Base-by-base conservation (phyloP, 164 flowering plant species). In the Macadamia tetraphylla region DNA sequence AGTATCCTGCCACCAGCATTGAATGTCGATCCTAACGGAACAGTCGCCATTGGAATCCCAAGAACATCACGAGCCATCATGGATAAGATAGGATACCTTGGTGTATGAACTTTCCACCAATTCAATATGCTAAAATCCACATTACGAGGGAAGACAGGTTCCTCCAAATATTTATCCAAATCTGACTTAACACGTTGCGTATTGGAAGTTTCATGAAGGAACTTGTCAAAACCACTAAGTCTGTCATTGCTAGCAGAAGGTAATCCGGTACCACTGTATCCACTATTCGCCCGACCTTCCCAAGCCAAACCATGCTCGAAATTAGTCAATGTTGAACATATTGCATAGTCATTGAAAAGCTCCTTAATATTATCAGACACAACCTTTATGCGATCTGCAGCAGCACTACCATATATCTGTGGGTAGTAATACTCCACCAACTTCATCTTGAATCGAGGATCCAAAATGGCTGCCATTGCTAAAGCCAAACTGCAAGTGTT, bases 21-120 rank as follows among this genome's bases (percentile, higher is more conserved):
- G 62, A 89, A 86, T 60, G 82, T 80, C 9, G 75, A 70, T 44
- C 84, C 88, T 3, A 72, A 75, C 55, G 71, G 56, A 62, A 82
- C 71, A 40, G 82, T 86, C 13, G 87, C 81, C 81, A 88, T 76
- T 3, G 92, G 96, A 73, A 86, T 78, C 23, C 81, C 87, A 62
- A 89, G 71, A 60, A 89, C 77, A 77, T 89, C 91, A n/a, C 81
- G 89, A 29, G 92, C 92, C 84, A 89, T 84, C 86, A 85, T 79
- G 18, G 89, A 86, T 67, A 89, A 72, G 32, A 87, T 76, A 1
- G 96, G 92, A 71, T 85, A 87, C 77, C 88, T 84, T 15, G 91
- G 87, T 5, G 83, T 84, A 62, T 89, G 86, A 29, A 87, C 96
- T 70, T 83, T 85, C 92, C 96, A 89, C 96, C 96, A 89, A 72